Percentiles rank a stretch among this genome's conserved stretches.
phyloP scores from a whole-genome alignment of 768 basidiomycete genomes.

The Lactarius deliciosus region DNA sequence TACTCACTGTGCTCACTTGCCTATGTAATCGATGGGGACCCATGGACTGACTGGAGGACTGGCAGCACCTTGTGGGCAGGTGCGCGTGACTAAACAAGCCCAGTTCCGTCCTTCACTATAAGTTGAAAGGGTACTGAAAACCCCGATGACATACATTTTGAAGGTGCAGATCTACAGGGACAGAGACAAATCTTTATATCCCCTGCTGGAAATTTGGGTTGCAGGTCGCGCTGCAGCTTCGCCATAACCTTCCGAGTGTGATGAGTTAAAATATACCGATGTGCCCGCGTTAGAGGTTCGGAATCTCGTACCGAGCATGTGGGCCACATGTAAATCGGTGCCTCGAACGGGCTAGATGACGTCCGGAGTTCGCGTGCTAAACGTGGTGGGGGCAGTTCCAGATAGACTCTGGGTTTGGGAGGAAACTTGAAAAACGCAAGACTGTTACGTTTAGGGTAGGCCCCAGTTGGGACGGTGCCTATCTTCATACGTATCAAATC shows the following conservation, averaged over 20 bases:
- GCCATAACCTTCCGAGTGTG: background rate
- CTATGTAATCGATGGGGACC: background rate
- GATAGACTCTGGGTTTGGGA: no score
- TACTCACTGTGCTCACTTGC: background rate
- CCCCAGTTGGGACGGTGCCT: background rate
- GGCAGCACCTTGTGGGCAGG: background rate
- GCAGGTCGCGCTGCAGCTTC: background rate
- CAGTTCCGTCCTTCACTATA: background rate
- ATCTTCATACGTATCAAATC: background rate
- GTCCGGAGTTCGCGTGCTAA: background rate
- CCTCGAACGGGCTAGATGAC: background rate
- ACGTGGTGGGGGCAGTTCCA: no score
- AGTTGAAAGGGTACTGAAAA: background rate
- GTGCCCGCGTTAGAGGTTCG: background rate
- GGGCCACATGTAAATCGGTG: background rate
- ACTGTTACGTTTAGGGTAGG: no score
- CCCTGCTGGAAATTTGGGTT: background rate
- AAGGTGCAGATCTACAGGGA: slow-evolving; percentile 10
- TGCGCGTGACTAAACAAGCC: background rate
- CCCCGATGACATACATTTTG: background rate
- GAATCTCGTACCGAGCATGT: background rate
- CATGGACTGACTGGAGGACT: background rate
- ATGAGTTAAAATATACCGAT: background rate
- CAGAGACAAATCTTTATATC: background rate
- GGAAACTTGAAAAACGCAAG: no score